Conservation (phyloP, 2,329 filamentous ascomycete genomes). For the Geoglossum cookeanum region DNA sequence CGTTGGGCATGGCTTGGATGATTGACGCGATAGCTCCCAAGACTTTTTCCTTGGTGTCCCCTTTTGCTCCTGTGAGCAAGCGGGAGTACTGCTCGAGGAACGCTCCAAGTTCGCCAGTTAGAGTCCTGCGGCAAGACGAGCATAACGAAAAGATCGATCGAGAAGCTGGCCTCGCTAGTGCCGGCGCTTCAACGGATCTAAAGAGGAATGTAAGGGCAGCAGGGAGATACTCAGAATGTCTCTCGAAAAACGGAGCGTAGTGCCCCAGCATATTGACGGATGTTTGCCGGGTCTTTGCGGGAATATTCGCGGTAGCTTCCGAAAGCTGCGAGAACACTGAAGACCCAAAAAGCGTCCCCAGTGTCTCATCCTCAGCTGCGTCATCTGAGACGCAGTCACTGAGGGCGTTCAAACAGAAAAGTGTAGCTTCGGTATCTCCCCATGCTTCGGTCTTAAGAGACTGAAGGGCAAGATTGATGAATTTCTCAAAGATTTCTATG, state of each 20-base stretch:
- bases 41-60: constrained; percentile 49
- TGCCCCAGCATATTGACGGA: constrained; percentile 51
- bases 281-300: constrained; percentile 44
- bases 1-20: constrained; percentile 48
- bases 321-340: constrained; percentile 38
- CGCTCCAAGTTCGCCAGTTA: constrained; percentile 46
- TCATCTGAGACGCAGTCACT: constrained; percentile 16
- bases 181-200: constrained; percentile 40
- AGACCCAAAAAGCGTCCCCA: constrained; percentile 29
- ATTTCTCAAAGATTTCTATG: constrained; percentile 25
- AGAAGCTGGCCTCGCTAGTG: constrained; percentile 48
- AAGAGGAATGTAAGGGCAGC: constrained; percentile 58
- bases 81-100: constrained; percentile 54
- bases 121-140: constrained; percentile 49
- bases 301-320: constrained; percentile 35
- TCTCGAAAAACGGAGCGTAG: constrained; percentile 60
- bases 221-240: constrained; percentile 46
- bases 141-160: constrained; percentile 58
- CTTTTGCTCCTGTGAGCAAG: constrained; percentile 33
- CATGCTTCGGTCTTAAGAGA: constrained; percentile 25
- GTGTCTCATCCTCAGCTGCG: constrained; percentile 12
- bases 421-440: constrained; percentile 30
- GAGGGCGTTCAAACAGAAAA: constrained; percentile 25
- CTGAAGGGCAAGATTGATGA: constrained; percentile 25
- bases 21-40: constrained; percentile 57